A percentile compares a stretch with the other conserved stretches of the same genome.
Evolutionary conservation across 176 grass and related monocot species (phyloP).

Genomic region (Canna indica): DNA sequence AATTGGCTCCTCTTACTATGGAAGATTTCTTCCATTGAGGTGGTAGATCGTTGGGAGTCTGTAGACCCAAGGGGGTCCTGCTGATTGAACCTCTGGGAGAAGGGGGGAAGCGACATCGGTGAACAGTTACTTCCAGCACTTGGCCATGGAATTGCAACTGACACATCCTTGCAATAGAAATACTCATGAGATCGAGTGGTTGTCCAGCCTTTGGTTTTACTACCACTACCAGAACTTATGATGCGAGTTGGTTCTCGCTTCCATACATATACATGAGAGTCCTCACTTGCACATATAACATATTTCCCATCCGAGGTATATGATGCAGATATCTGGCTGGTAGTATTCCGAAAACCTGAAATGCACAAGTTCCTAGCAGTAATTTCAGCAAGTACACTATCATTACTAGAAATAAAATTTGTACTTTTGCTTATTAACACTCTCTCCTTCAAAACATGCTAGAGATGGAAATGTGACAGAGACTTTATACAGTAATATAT

Average conservation of each 20-base stretch:
- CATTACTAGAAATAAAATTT: not conserved
- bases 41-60: not conserved
- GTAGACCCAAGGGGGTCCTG: not conserved
- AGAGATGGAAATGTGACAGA: not conserved
- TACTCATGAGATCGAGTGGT: slow-evolving; percentile 78
- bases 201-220: slow-evolving; percentile 43
- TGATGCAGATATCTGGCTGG: slow-evolving; percentile 83
- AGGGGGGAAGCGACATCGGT: slow-evolving; percentile 1
- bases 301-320: slow-evolving; percentile 64
- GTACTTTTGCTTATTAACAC: not conserved
- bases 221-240: slow-evolving; percentile 28
- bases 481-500: no score
- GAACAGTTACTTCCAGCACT: slow-evolving; percentile 25
- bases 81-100: slow-evolving; percentile 1
- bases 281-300: slow-evolving; percentile 70
- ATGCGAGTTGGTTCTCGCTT: slow-evolving; percentile 26
- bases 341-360: slow-evolving; percentile 87
- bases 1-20: slow-evolving; percentile 13
- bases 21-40: slow-evolving; percentile 6
- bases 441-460: not conserved
- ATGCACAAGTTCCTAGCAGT: not conserved
- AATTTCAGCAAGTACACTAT: not conserved
- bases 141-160: slow-evolving; percentile 70
- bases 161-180: slow-evolving; percentile 84
- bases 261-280: slow-evolving; percentile 90